phyloP scores from a whole-genome alignment of 208 protist species.

The Acanthamoeba royreba region DNA sequence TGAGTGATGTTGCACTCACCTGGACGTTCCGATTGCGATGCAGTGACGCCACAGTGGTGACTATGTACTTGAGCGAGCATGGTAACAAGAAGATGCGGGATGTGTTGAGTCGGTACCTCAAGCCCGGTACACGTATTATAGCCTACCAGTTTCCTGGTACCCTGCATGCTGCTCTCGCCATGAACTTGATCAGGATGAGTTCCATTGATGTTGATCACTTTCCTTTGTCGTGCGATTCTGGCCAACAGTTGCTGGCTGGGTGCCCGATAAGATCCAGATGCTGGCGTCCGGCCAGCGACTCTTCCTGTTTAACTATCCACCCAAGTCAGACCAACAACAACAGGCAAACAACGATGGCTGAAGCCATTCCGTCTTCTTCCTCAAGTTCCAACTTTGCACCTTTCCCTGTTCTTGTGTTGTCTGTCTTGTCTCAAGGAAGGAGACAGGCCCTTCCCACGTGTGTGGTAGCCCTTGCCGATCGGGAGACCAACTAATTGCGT shows the following conservation, averaged over 20 bases:
- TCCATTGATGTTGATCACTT: background rate
- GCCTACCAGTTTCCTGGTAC: background rate
- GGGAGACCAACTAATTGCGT: too few species aligned
- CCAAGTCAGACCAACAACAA: background rate
- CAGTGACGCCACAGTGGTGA: background rate
- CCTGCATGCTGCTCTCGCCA: background rate
- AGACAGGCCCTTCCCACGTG: too few species aligned
- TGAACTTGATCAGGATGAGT: background rate
- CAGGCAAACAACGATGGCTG: too few species aligned
- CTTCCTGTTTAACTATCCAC: background rate
- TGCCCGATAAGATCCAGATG: background rate
- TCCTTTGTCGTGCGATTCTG: background rate
- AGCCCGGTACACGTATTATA: background rate
- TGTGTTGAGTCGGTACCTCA: background rate
- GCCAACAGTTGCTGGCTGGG: background rate
- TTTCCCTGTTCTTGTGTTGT: too few species aligned
- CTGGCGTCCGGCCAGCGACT: background rate
- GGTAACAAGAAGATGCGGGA: slow-evolving; percentile 5
- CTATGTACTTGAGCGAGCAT: slow-evolving; percentile 6
- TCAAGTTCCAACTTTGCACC: too few species aligned
- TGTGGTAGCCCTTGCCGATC: too few species aligned
- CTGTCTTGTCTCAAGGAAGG: too few species aligned
- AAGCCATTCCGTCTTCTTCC: too few species aligned
- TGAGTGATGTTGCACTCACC: background rate
- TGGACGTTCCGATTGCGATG: too few species aligned